phyloP scores from a whole-genome alignment of 2,329 filamentous ascomycete genomes.

The Laburnicola sp. region DNA sequence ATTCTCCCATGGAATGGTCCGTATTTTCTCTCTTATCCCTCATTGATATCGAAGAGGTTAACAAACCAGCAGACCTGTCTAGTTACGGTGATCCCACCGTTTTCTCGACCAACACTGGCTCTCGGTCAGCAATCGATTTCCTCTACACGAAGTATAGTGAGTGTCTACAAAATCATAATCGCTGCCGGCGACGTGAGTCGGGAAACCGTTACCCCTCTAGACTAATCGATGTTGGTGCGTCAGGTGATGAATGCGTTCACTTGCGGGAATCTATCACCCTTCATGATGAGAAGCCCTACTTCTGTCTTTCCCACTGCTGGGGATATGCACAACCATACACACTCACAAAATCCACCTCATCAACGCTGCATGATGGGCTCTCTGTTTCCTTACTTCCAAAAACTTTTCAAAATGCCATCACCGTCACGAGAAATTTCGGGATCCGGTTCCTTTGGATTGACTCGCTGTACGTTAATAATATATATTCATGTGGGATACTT shows the following conservation, averaged over 20 bases:
- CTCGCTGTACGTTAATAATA: neutral
- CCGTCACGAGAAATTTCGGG: neutral
- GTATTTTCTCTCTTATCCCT: neutral
- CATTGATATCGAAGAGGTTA: neutral
- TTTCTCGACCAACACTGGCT: neutral
- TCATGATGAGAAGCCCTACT: neutral
- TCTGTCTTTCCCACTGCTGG: conserved; percentile 1
- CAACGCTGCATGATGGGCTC: neutral
- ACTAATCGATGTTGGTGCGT: neutral
- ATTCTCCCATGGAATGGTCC: neutral
- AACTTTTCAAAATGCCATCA: neutral
- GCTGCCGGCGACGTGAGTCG: neutral
- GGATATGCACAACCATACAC: neutral
- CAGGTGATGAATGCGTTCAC: neutral
- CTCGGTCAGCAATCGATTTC: neutral
- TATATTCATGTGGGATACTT: neutral
- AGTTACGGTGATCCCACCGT: neutral
- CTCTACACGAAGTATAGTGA: neutral
- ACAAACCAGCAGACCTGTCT: neutral
- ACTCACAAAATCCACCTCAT: neutral
- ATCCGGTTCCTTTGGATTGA: conserved; percentile 1
- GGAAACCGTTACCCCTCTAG: neutral
- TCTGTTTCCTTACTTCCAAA: neutral
- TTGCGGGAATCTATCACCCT: neutral
- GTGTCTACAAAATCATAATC: neutral